Base-by-base conservation (phyloP, 2,329 filamentous ascomycete genomes). In the Shiraia bambusicola region DNA sequence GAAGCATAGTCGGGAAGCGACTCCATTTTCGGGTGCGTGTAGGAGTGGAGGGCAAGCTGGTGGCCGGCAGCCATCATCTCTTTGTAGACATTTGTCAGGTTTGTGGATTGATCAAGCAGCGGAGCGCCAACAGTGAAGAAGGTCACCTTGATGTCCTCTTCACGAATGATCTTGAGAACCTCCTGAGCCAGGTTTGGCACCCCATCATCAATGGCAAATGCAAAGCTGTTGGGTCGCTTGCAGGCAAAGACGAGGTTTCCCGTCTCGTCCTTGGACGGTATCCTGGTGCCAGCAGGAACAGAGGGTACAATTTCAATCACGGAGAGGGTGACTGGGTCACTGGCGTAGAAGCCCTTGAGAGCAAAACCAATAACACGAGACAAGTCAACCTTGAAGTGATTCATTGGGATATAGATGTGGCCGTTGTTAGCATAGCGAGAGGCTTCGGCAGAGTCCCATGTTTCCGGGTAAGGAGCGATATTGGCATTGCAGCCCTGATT, bases 151-250 rank as follows among this genome's bases (percentile, higher is more conserved):
- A 87, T 81, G 40, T 71, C 64, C 37, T 82, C 83, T 14, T 79
- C 76, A 14, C 79, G 75, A 54, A 87, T 71, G 38, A 83, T 80
- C 28, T 76, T 68, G 69, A 84, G 78, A 14, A 86, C 80, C 48
- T 78, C 67, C 65, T 81, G 75, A 2, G 82, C 82, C 42, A 78
- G 74, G 25, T 69, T 57, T 33, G 83, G 83, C 36, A 78, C 72
- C 15, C 83, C 84, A 61, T 87, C 84, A 59, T 87, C 84, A 49
- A 87, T 86, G 35, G 83, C 83, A 62, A 87, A 86, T 1, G 84
- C 84, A 60, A 87, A 86, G 0, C 79, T 82, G 68, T 86, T 84
- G 33, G 83, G 82, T 13, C 82, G 76, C 51, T 78, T 83, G 72
- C 84, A 87, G 6, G 77, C 72, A 55, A 86, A 80, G 32, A 83